Base-by-base conservation (phyloP, 495 filamentous ascomycete species). In the Massariosphaeria phaeospora region DNA sequence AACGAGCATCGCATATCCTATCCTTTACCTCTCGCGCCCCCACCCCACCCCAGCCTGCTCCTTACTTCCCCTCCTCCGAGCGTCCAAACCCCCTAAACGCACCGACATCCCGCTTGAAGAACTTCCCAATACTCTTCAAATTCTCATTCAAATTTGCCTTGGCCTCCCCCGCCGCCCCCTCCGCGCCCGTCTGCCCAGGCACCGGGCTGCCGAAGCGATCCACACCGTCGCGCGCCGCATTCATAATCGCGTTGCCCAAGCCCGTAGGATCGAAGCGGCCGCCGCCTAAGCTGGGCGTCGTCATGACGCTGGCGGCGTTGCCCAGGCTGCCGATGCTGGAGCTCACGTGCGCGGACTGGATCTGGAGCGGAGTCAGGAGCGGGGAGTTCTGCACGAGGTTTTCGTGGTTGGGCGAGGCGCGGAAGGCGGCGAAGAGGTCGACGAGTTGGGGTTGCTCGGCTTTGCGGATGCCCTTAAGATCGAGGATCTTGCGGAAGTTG, bases 401-500 rank as follows among this genome's bases (percentile, higher is more conserved):
- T 29, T 72, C 73, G 40, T 78, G 81, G 40, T 74, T 72, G 27
- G 80, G 78, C 7, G 77, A 75, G 21, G 79, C 73, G 26, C 85
- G 81, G 71, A 95, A 89, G 41, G 93, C 82, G 51, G 84, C 77
- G 73, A 96, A 97, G 2, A 98, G 75, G 65, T 98, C 93, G 30
- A 95, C 73, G 4, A 98, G 83, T 51, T 84, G 78, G 9, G 80
- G 70, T 62, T 97, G 91, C 55, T 97, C 61, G 39, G 45, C 42
- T 50, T 55, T 52, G 35, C 86, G 79, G 55, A 96, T 84, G 51
- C 88, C 88, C 65, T 96, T 95, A 57, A 96, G 78, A 41, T 98
- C 93, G 31, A 98, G 84, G 53, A 98, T 86, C 71, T 95, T 96
- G 58, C 85, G 82, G 81, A 98, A 98, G 74, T 98, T 98, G 55